Conservation (phyloP, 2,329 filamentous ascomycete genomes). For the Fusarium sp. region DNA sequence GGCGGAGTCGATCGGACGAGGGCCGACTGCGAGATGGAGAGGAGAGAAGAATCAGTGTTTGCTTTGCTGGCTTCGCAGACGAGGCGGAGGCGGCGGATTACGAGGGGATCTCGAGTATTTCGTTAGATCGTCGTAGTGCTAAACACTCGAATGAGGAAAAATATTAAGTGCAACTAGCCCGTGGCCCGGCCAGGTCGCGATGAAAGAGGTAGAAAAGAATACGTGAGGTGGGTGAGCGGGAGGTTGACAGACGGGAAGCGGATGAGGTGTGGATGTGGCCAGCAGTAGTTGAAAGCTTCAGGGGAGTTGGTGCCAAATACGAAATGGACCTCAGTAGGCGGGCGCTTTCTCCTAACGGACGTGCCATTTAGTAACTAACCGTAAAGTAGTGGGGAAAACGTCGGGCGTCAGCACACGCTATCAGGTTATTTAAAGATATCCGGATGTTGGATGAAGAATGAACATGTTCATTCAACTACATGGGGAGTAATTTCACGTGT, state of each 20-base stretch:
- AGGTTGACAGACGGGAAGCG: constrained; percentile 37
- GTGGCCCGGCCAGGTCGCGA: constrained; percentile 53
- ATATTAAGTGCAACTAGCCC: constrained; percentile 48
- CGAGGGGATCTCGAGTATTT: constrained; percentile 17
- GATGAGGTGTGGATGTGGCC: constrained; percentile 37
- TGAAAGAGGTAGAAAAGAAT: constrained; percentile 40
- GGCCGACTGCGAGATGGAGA: constrained; percentile 31
- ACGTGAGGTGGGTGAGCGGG: constrained; percentile 35
- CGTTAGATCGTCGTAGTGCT: constrained; percentile 28
- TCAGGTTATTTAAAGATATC: constrained; percentile 32
- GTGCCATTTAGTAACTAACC: neutral
- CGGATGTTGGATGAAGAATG: neutral
- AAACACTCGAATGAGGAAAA: constrained; percentile 35
- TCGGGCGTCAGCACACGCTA: constrained; percentile 36
- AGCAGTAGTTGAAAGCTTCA: constrained; percentile 40
- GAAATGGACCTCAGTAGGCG: constrained; percentile 33
- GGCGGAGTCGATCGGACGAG: constrained; percentile 39
- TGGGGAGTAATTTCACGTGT: constrained; percentile 10
- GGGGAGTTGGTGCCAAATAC: constrained; percentile 37
- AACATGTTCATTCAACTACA: constrained; percentile 8
- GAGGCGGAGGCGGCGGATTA: constrained; percentile 29
- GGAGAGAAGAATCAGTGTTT: constrained; percentile 37
- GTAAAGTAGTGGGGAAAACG: constrained; percentile 32
- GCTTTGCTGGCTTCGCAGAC: constrained; percentile 28
- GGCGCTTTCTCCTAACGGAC: constrained; percentile 18